Percentiles rank a stretch among this genome's conserved stretches.
These are phyloP conservation scores for Melanomma pulvis-pyrius DNA, from an alignment of 495 filamentous ascomycete genomes.

Conservation along the genomic window DNA sequence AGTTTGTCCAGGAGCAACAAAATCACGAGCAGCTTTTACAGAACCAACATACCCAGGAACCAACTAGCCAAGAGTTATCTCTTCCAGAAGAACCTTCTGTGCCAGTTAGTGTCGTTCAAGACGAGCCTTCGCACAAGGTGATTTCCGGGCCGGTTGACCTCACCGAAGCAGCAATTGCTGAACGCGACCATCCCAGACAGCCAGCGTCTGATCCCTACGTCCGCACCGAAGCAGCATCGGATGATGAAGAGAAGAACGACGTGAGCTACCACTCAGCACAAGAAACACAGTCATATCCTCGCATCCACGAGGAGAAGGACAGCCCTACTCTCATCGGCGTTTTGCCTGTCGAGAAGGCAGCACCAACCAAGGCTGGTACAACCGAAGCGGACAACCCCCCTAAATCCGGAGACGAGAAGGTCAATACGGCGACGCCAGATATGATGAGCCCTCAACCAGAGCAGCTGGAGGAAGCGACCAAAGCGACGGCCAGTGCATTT, in stretches of 20 bases:
- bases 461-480: neutral
- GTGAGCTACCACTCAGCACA: conserved; percentile 28
- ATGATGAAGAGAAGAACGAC: conserved; percentile 33
- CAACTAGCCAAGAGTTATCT: neutral
- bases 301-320: neutral
- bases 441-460: neutral
- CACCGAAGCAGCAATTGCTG: neutral
- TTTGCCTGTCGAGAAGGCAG: neutral
- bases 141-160: neutral
- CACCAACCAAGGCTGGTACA: neutral
- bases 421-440: neutral
- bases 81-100: neutral
- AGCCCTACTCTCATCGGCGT: neutral
- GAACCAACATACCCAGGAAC: neutral
- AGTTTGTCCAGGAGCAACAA: neutral
- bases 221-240: conserved; percentile 4
- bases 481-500: neutral
- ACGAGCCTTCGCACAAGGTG: neutral
- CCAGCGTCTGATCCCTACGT: neutral
- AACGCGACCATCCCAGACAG: neutral
- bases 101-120: neutral
- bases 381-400: neutral
- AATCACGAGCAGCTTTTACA: too few relatives aligned
- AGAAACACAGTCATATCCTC: conserved; percentile 27
- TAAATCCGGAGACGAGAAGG: neutral